Evolutionary conservation across 129 eudicot species (phyloP).

Genomic region (Flaveria brownii): DNA sequence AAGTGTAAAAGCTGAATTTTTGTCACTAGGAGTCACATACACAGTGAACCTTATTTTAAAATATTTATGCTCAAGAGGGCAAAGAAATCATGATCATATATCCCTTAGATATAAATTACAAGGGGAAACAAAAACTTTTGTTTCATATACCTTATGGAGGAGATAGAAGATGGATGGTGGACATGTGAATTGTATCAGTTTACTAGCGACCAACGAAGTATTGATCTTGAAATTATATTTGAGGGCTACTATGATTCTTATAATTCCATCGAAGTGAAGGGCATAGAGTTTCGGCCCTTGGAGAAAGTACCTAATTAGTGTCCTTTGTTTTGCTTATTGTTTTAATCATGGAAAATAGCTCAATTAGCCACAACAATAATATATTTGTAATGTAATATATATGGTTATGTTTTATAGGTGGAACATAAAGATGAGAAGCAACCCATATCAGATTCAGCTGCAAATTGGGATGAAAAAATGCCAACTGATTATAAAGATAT

Average conservation of each 20-base stretch:
- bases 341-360: neutral
- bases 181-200: neutral
- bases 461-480: constrained; percentile 14
- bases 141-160: neutral
- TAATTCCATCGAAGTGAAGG: neutral
- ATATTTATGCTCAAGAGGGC: too few relatives aligned
- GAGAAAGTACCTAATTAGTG: neutral
- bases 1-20: neutral
- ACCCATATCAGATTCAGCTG: neutral
- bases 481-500: neutral
- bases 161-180: constrained; percentile 7
- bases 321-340: too few relatives aligned
- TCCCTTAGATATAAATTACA: neutral
- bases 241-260: neutral
- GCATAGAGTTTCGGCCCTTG: neutral
- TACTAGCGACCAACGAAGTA: neutral
- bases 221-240: neutral
- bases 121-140: neutral
- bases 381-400: neutral
- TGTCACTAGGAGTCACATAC: constrained; percentile 10
- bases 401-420: neutral
- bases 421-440: constrained; percentile 16
- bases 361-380: too few relatives aligned
- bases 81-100: neutral
- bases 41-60: constrained; percentile 11